Evolutionary conservation across 257 asterid genomes (phyloP), one percentile per base, ranked within the genome.

Genomic region (Solanum neorickii): DNA sequence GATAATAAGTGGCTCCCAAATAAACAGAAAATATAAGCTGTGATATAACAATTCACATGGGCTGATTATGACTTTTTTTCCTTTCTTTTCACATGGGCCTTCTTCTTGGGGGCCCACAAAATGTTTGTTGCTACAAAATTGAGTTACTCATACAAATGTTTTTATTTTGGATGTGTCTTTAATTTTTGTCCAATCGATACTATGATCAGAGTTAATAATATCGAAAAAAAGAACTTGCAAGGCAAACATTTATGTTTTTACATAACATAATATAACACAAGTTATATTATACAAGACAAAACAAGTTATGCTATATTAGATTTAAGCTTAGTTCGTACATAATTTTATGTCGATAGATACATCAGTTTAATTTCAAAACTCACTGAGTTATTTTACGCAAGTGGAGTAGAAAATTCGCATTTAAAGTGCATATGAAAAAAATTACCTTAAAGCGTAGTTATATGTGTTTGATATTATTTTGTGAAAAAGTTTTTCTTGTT

Each of bases 161-260:
- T 62, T 23, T 23, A 4, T 23, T 23, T 23, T 60, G 14, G 1
- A 5, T 0, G 15, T n/a, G 0, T 23, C 1, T 23, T 62, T 62
- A 23, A 23, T 62, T 62, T 56, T 62, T 62, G 1, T 62, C 29
- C 14, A 10, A 9, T 9, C 10, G 14, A 4, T 60, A 16, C 0
- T 52, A 9, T 6, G 4, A 2, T 3, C 6, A 52, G 23, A 52
- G 23, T 52, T 16, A 52, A 0, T 1, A 56, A 56, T 11, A 56
- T 56, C 5, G 5, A 33, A 33, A 33, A 33, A 0, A 62, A 23
- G 69, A 23, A 60, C 14, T 60, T 9, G 3, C 29, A 23, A 60
- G 69, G 1, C 7, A 60, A 60, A 60, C 5, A 9, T 23, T 60
- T 60, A 52, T 10, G 2, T 52, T 52, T 52, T 52, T 52, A 1